Evolutionary conservation across 768 basidiomycete species (phyloP).

Genomic region (Pulveroboletus sp.): DNA sequence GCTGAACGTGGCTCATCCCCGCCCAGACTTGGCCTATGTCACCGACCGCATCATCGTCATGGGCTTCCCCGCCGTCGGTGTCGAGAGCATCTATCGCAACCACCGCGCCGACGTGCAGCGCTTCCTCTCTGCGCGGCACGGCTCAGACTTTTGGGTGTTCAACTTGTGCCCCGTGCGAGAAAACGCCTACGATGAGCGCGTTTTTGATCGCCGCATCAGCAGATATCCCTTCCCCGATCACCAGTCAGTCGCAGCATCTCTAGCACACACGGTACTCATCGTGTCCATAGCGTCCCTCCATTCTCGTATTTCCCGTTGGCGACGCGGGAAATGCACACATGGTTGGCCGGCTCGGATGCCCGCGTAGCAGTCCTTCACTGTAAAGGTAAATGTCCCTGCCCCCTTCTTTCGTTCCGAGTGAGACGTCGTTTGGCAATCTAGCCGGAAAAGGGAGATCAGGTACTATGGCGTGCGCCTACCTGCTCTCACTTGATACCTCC

Average conservation of each 20-base stretch:
- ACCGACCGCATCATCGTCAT: slow-evolving; percentile 75
- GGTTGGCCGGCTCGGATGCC: slow-evolving; percentile 63
- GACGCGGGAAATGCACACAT: slow-evolving; percentile 69
- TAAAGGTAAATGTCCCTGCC: slow-evolving; percentile 53
- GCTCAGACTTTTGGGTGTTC: slow-evolving; percentile 82
- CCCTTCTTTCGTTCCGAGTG: slow-evolving; percentile 1
- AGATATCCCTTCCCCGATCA: slow-evolving; percentile 91
- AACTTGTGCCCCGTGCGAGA: slow-evolving; percentile 84
- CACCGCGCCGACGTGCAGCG: slow-evolving; percentile 68
- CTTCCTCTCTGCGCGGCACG: slow-evolving; percentile 73
- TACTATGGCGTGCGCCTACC: slow-evolving; percentile 79
- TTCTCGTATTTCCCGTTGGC: slow-evolving; percentile 69
- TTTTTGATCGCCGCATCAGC: slow-evolving; percentile 75
- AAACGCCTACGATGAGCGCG: slow-evolving; percentile 68
- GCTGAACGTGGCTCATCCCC: slow-evolving; percentile 4
- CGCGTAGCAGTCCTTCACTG: slow-evolving; percentile 83
- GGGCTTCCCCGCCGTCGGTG: slow-evolving; percentile 81
- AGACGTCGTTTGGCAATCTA: slow-evolving; percentile 23
- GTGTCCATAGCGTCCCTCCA: slow-evolving; percentile 61
- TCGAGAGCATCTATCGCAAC: slow-evolving; percentile 82
- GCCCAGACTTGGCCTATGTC: slow-evolving; percentile 60
- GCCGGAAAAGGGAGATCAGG: slow-evolving; percentile 86
- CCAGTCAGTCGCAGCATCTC: slow-evolving; percentile 68
- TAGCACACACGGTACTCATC: not conserved
- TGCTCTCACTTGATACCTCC: slow-evolving; percentile 56